Percentiles rank a stretch among this genome's conserved stretches.
Evolutionary conservation across 179 eudicot species (phyloP).

Genomic region (Drosera spatulata): DNA sequence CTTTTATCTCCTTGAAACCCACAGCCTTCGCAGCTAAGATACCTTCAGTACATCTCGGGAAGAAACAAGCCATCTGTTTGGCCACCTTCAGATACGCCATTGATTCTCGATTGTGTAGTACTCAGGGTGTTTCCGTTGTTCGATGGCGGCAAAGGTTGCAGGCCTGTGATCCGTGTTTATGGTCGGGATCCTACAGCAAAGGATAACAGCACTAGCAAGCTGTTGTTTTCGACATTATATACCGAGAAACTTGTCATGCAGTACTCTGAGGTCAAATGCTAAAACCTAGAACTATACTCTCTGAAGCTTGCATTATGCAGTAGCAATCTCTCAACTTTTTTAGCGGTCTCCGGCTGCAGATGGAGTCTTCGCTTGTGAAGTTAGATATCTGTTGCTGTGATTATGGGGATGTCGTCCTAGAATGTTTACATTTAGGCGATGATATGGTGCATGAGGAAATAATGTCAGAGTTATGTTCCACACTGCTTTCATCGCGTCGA

Average conservation of each 20-base stretch:
- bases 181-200: conserved; percentile 67
- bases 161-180: conserved; percentile 78
- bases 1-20: conserved; percentile 57
- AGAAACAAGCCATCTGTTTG: conserved; percentile 64
- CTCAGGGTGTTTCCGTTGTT: conserved; percentile 53
- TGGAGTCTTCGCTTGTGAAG: conserved; percentile 62
- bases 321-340: conserved; percentile 8
- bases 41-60: conserved; percentile 77
- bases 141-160: conserved; percentile 54
- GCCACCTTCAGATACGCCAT: conserved; percentile 74
- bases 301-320: not conserved
- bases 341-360: conserved; percentile 43
- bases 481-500: conserved; percentile 74
- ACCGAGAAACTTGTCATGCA: conserved; percentile 39
- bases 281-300: not conserved
- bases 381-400: conserved; percentile 59
- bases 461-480: conserved; percentile 86
- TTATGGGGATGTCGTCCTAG: conserved; percentile 91
- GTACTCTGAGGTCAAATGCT: conserved; percentile 53
- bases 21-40: conserved; percentile 72
- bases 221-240: conserved; percentile 57
- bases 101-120: conserved; percentile 66
- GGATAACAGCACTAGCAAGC: conserved; percentile 60
- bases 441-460: conserved; percentile 59
- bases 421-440: conserved; percentile 74